Base-by-base conservation (phyloP, 1,284 basidiomycete species). In the Phlebopus sp. region DNA sequence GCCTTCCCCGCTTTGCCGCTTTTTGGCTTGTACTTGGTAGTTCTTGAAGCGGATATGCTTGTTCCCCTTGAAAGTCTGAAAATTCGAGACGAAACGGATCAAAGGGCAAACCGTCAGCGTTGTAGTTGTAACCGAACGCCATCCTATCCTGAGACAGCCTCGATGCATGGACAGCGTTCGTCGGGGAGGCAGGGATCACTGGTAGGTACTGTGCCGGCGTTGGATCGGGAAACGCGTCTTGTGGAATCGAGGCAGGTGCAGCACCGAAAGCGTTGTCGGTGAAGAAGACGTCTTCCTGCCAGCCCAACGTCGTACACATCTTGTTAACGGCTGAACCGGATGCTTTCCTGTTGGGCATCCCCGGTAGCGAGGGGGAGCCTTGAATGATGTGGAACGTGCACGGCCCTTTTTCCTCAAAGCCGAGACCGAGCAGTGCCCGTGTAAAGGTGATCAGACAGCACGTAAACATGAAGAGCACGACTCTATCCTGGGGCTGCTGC, bases 371-470 rank as follows among this genome's bases (percentile, higher is more conserved):
- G 15, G 40, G 19, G 32, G 49, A 37, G 31, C 19, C 6, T n/a
- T 30, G 37, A 4, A 39, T 17, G 32, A 2, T 49, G n/a, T 42
- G 47, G 36, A 5, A 35, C 14, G 29, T n/a, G 31, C 18, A 40
- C 17, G 17, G 17, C 29, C 37, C 45, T 21, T 46, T 35, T 38
- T 49, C 38, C n/a, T 38, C 31, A 18, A 25, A 11, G 6, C 57
- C 51, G 15, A 64, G 49, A 23, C 66, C 64, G 19, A 63, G 35
- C 27, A 64, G 32, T 40, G 64, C 63, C 21, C 41, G 60, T 43
- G 67, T 31, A 49, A 64, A 66, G 43, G 31, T 27, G 27, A 66
- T 42, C 23, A 64, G 35, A 37, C 55, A 58, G 27, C 51, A 66
- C 30, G 18, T 45, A 52, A 64, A 68, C 48, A 59, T 31, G 44